phyloP scores from a whole-genome alignment of 2,329 filamentous ascomycete genomes.

The Leptographium galeiforme region DNA sequence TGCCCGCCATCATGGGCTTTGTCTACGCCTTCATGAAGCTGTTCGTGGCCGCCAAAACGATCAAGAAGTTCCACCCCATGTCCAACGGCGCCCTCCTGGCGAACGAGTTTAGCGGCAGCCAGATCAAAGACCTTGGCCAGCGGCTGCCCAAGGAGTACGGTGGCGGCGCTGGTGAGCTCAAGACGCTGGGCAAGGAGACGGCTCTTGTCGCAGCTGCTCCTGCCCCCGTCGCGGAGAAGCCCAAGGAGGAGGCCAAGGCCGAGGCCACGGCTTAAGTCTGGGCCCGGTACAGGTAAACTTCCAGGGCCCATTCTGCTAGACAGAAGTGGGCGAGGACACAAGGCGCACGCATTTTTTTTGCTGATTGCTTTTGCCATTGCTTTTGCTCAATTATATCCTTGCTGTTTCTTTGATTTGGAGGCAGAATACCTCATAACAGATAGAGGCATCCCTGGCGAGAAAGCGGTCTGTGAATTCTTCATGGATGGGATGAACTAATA shows the following conservation, averaged over 20 bases:
- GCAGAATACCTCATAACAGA: not conserved
- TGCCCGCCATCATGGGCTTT: conserved; percentile 84
- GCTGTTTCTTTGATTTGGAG: not conserved
- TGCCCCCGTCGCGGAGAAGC: not conserved
- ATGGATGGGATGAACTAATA: not conserved
- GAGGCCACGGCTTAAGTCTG: not conserved
- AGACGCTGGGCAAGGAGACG: conserved; percentile 13
- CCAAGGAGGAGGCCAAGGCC: conserved; percentile 1
- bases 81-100: conserved; percentile 58
- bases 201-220: conserved; percentile 6
- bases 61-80: conserved; percentile 70
- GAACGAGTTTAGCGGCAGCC: conserved; percentile 35
- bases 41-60: conserved; percentile 58
- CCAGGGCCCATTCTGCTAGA: not conserved
- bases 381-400: not conserved
- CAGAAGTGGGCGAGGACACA: not conserved
- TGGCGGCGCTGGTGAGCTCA: conserved; percentile 42
- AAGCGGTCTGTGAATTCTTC: not conserved
- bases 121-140: conserved; percentile 44
- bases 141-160: conserved; percentile 67
- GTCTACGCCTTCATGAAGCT: conserved; percentile 64
- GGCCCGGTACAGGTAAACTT: too few species aligned
- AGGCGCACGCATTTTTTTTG: not conserved
- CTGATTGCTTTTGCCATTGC: not conserved
- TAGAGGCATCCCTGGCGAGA: not conserved